Evolutionary conservation across 371 early-diverging fungal genomes (phyloP), one percentile per base, ranked within the genome.

Genomic region (Synchytrium microbalum): DNA sequence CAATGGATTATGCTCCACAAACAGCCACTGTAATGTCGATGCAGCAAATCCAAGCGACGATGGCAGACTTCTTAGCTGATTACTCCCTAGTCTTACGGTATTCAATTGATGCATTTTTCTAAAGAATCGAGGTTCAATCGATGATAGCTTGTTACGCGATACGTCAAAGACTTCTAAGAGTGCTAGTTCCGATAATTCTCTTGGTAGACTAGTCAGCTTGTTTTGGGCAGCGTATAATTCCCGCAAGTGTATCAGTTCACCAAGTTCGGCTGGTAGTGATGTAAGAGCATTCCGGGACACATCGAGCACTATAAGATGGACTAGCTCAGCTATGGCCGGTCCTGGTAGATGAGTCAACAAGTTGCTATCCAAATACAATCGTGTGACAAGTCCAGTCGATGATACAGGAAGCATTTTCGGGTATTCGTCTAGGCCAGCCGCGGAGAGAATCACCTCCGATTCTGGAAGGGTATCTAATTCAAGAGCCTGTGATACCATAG

Each of bases 251-350:
- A 27, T 57, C 28, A 57, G 57, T 13, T 16, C 13, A 13, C 57
- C 16, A 24, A 57, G 13, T 14, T 28, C 28, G 24, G 57, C 16
- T 24, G 57, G 57, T 13, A 57, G 57, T 28, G 26, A 13, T 28
- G 13, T 27, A 16, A 57, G 57, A 14, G 14, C 16, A 68, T 89
- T 89, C 29, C 74, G 66, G 2, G 84, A 78, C 30, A 86, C 57
- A 69, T 86, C 85, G 53, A 89, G 61, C 10, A 82, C 76, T 25
- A 64, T 57, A 33, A 88, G 64, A 1, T 51, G n/a, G 10, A 67
- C 64, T 53, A 68, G 29, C 14, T 23, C 51, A 14, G 51, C 51
- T 14, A 51, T 51, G 14, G 51, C 51, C 14, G 14, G 14, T 23
- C 23, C 51, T 14, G 14, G 14, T 51, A 51, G 14, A 14, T 23